Evolutionary conservation across 116 monocot genomes (phyloP).

Genomic region (Dioscorea cayenensis): DNA sequence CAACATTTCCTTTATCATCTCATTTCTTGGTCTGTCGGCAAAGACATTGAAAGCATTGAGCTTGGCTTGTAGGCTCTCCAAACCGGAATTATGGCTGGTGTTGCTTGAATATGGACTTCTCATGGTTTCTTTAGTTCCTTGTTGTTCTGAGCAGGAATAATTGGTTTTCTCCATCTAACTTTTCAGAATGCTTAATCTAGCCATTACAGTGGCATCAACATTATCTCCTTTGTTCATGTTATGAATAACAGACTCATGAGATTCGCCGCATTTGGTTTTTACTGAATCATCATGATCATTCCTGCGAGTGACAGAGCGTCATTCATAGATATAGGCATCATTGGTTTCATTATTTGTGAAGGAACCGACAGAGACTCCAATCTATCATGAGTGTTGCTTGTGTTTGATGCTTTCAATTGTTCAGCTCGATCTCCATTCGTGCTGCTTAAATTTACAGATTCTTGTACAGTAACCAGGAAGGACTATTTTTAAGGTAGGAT

Average conservation of each 20-base stretch:
- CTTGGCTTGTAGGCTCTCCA: too few species aligned
- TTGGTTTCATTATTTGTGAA: not conserved
- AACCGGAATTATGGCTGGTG: too few species aligned
- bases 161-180: not conserved
- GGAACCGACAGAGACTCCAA: not conserved
- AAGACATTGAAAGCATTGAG: too few species aligned
- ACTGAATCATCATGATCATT: not conserved
- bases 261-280: not conserved
- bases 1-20: too few species aligned
- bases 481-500: constrained; percentile 14
- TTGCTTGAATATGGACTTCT: too few species aligned
- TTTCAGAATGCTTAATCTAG: constrained; percentile 25
- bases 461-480: constrained; percentile 25
- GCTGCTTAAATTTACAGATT: constrained; percentile 43
- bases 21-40: too few species aligned
- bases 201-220: constrained; percentile 27
- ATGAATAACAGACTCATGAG: not conserved
- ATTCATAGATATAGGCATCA: not conserved
- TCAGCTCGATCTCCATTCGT: constrained; percentile 10
- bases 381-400: not conserved
- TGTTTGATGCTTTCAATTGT: constrained; percentile 6
- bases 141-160: too few species aligned
- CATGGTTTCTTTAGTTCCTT: too few species aligned
- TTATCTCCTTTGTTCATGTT: not conserved
- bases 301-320: not conserved